Percentiles rank a stretch among this genome's conserved stretches.
Conservation (phyloP, 1,139 yeast species). For the Pneumocystis murina region DNA sequence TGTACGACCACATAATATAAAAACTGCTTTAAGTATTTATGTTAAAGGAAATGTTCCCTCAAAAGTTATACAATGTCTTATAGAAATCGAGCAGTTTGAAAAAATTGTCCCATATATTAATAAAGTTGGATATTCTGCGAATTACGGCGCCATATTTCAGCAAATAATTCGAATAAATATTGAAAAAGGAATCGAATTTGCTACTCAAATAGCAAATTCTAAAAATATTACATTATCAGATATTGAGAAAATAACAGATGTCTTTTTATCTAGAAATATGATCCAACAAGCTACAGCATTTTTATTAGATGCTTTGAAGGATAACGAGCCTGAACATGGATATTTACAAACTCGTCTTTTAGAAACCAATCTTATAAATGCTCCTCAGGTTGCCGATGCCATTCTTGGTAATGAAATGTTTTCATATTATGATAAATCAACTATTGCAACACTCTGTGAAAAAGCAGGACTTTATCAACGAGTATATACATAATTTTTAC, state of each 20-base stretch:
- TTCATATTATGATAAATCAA: constrained; percentile 85
- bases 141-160: constrained; percentile 78
- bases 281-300: constrained; percentile 99
- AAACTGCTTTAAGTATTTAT: constrained; percentile 82
- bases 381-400: constrained; percentile 99
- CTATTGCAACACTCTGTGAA: constrained; percentile 83
- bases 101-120: constrained; percentile 89
- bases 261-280: constrained; percentile 84
- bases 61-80: constrained; percentile 82
- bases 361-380: constrained; percentile 84
- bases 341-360: constrained; percentile 88
- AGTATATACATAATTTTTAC: not conserved
- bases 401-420: constrained; percentile 92
- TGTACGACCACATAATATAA: constrained; percentile 72
- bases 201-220: constrained; percentile 61
- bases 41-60: constrained; percentile 71
- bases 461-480: constrained; percentile 78
- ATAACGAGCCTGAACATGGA: constrained; percentile 88
- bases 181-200: constrained; percentile 97
- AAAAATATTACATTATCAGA: constrained; percentile 52
- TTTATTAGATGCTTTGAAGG: constrained; percentile 85
- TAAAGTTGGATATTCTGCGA: constrained; percentile 78
- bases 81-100: constrained; percentile 93
- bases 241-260: constrained; percentile 77
- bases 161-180: constrained; percentile 84